These are phyloP conservation scores for Metschnikowia drakensbergensis DNA, from an alignment of 805 yeast species.

Conservation along the genomic window DNA sequence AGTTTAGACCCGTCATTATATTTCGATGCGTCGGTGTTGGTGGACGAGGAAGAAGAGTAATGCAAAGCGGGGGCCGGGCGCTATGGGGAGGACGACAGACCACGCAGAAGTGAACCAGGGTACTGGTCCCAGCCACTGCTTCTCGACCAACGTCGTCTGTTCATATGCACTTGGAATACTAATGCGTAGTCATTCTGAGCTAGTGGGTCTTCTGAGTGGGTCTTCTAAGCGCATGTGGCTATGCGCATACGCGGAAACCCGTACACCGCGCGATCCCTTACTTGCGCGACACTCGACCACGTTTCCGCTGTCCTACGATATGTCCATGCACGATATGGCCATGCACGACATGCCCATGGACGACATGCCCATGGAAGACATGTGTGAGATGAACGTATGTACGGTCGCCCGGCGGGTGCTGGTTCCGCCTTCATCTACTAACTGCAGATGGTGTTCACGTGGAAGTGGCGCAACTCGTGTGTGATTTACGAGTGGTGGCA, in stretches of 20 bases:
- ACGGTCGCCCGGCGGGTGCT: not conserved
- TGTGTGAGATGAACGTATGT: slow-evolving; percentile 54
- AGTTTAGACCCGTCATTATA: slow-evolving; percentile 83
- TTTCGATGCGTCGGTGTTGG: slow-evolving; percentile 66
- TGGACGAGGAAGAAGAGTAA: slow-evolving; percentile 17
- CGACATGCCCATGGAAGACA: slow-evolving; percentile 26
- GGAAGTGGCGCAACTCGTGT: slow-evolving; percentile 73
- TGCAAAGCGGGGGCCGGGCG: too few relatives aligned
- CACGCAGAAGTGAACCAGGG: too few relatives aligned
- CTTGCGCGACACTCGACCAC: too few relatives aligned
- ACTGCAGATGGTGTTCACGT: slow-evolving; percentile 65
- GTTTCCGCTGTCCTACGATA: not conserved
- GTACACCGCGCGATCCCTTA: too few relatives aligned
- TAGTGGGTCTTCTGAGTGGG: too few relatives aligned
- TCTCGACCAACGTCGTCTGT: too few relatives aligned
- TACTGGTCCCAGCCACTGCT: too few relatives aligned
- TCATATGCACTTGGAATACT: too few relatives aligned
- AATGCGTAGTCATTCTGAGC: too few relatives aligned
- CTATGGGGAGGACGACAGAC: too few relatives aligned
- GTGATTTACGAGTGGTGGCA: slow-evolving; percentile 82
- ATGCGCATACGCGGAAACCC: too few relatives aligned
- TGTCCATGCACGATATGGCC: not conserved
- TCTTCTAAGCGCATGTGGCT: too few relatives aligned
- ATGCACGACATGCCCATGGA: slow-evolving; percentile 20
- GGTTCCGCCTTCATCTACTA: not conserved